phyloP scores from a whole-genome alignment of 2,329 filamentous ascomycete species.

The Penicillium sp. region DNA sequence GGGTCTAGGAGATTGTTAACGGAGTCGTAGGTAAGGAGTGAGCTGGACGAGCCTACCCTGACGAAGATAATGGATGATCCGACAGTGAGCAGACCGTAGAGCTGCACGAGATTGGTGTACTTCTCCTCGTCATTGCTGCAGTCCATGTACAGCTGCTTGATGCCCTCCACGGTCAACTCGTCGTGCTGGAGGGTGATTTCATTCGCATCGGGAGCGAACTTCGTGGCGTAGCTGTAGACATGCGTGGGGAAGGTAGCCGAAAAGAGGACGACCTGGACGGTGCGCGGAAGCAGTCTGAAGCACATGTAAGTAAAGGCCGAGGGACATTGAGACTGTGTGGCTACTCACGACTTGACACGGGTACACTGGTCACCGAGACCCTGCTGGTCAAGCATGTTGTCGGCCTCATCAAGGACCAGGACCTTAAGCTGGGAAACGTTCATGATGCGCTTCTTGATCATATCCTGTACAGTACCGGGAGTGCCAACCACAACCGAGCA shows the following conservation, averaged over 20 bases:
- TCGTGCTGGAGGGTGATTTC: conserved; percentile 81
- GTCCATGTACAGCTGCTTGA: conserved; percentile 97
- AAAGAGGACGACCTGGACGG: conserved; percentile 86
- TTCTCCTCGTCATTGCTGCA: conserved; percentile 77
- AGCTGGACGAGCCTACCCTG: conserved; percentile 53
- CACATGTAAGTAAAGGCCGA: conserved; percentile 28
- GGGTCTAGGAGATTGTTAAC: conserved; percentile 54
- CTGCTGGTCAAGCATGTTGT: conserved; percentile 97
- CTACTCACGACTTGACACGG: conserved; percentile 73
- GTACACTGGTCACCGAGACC: conserved; percentile 93
- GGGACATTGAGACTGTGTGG: neutral
- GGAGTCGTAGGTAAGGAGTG: neutral
- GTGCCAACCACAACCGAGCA: conserved; percentile 86
- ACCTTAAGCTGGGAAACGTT: conserved; percentile 68
- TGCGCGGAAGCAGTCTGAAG: conserved; percentile 63
- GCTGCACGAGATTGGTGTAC: conserved; percentile 80
- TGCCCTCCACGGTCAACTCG: conserved; percentile 92
- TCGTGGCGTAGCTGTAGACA: conserved; percentile 75
- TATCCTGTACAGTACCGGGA: conserved; percentile 84
- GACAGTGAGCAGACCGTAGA: conserved; percentile 94
- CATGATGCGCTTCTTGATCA: conserved; percentile 71
- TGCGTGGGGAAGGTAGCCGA: conserved; percentile 88
- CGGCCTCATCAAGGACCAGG: conserved; percentile 90
- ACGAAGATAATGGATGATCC: conserved; percentile 98
- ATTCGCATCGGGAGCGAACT: conserved; percentile 81